Percentiles rank a stretch among this genome's conserved stretches.
phyloP scores from a whole-genome alignment of 1,284 basidiomycete species.

The Athelia sp. region DNA sequence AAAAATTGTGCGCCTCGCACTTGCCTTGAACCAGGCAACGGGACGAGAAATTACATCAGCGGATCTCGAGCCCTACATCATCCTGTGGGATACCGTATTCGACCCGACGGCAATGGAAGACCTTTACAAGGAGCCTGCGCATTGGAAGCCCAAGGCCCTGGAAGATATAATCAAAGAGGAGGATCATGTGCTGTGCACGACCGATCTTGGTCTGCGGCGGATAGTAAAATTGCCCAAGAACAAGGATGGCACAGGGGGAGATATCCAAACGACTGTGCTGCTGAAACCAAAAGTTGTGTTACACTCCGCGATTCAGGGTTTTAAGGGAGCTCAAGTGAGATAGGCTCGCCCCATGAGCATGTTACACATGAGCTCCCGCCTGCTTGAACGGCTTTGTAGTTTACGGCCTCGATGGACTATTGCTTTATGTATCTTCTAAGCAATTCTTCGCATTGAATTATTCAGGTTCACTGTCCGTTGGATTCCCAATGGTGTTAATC shows the following conservation, averaged over 20 bases:
- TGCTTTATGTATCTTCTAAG: no score
- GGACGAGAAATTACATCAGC: slow-evolving; percentile 27
- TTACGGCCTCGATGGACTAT: no score
- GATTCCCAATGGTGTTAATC: no score
- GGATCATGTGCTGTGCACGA: slow-evolving; percentile 24
- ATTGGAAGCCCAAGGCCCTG: slow-evolving; percentile 3
- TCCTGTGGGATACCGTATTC: slow-evolving; percentile 19
- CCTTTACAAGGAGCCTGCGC: slow-evolving; percentile 20
- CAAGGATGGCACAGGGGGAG: slow-evolving; percentile 17
- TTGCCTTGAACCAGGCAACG: slow-evolving; percentile 25
- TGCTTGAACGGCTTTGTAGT: no score
- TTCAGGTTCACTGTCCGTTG: no score
- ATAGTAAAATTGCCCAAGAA: slow-evolving; percentile 16
- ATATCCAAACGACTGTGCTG: slow-evolving; percentile 21
- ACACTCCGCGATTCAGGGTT: slow-evolving; percentile 26
- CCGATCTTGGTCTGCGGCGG: slow-evolving; percentile 26
- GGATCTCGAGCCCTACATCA: slow-evolving; percentile 22
- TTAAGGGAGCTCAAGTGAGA: slow-evolving; percentile 18
- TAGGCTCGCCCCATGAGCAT: neutral
- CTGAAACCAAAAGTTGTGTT: slow-evolving; percentile 28
- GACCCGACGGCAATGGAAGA: slow-evolving; percentile 24
- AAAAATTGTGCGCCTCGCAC: slow-evolving; percentile 17
- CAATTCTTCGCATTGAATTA: no score
- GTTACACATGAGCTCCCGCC: neutral
- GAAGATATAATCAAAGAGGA: neutral